Conservation (phyloP, 768 basidiomycete genomes). For the Lentinula lateritia region DNA sequence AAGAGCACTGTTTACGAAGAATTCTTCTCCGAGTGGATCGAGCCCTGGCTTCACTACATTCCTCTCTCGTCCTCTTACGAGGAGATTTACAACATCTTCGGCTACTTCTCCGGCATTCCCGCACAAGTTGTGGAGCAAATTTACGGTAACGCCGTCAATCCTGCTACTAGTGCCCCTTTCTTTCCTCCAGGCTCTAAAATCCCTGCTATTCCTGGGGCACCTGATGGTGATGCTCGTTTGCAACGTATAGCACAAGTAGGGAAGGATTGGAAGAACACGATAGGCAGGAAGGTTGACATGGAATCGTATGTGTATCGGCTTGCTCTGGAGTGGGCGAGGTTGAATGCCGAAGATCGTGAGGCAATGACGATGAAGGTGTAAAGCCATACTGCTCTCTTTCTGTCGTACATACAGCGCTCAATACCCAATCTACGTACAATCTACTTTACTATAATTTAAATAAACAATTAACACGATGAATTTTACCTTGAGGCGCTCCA, state of each 20-base stretch:
- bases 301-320: conserved; percentile 82
- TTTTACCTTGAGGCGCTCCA: too few relatives aligned
- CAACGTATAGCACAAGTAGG: conserved; percentile 85
- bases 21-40: conserved; percentile 68
- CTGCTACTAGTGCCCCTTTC: not conserved
- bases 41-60: conserved; percentile 90
- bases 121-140: conserved; percentile 31
- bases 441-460: too few relatives aligned
- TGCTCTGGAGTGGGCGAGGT: conserved; percentile 84
- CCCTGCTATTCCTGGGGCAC: conserved; percentile 6
- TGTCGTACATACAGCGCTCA: too few relatives aligned
- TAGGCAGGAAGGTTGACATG: conserved; percentile 46
- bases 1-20: conserved; percentile 71
- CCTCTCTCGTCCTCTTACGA: conserved; percentile 81
- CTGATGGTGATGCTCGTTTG: conserved; percentile 67
- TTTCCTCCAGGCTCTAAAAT: not conserved
- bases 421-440: too few relatives aligned
- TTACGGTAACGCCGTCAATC: not conserved
- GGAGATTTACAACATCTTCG: conserved; percentile 91
- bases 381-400: too few relatives aligned
- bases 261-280: conserved; percentile 85
- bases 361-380: conserved; percentile 35
- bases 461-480: too few relatives aligned
- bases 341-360: conserved; percentile 81
- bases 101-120: conserved; percentile 88